phyloP scores from a whole-genome alignment of 2,329 filamentous ascomycete species.

The Penicillium glabrum region DNA sequence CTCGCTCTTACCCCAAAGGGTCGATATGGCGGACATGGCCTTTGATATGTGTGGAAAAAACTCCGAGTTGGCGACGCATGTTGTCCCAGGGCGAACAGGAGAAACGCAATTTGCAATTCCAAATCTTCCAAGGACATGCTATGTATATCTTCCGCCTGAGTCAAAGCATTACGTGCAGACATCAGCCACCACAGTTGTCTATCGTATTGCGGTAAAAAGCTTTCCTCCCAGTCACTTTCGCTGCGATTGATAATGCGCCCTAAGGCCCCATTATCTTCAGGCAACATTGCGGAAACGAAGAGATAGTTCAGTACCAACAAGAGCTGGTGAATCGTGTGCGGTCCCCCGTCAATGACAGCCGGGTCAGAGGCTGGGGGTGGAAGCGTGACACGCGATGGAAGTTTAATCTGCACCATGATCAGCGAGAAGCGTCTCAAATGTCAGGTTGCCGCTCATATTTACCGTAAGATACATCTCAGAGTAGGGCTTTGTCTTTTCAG shows the following conservation, averaged over 20 bases:
- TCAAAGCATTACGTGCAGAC: neutral
- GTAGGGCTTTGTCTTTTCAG: neutral
- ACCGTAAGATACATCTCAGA: neutral
- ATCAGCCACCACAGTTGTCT: neutral
- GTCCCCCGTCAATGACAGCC: neutral
- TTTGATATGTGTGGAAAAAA: neutral
- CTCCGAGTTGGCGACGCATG: no score
- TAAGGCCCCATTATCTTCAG: neutral
- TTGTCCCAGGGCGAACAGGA: neutral
- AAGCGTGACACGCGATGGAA: neutral
- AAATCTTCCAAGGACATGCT: neutral
- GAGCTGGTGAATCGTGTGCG: neutral
- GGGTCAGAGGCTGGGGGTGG: neutral
- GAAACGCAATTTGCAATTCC: neutral
- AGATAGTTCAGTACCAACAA: neutral
- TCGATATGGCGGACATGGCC: neutral
- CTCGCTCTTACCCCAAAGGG: slow-evolving; percentile 1
- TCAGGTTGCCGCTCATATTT: neutral
- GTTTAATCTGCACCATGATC: neutral
- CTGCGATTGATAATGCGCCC: neutral
- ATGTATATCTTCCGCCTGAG: neutral
- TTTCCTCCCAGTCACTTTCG: neutral
- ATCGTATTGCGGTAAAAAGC: neutral
- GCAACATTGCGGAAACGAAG: neutral
- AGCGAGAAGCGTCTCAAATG: neutral